Evolutionary conservation across 257 asterid species (phyloP), one percentile per base, ranked within the genome.

Genomic region (Orobanche coerulescens): DNA sequence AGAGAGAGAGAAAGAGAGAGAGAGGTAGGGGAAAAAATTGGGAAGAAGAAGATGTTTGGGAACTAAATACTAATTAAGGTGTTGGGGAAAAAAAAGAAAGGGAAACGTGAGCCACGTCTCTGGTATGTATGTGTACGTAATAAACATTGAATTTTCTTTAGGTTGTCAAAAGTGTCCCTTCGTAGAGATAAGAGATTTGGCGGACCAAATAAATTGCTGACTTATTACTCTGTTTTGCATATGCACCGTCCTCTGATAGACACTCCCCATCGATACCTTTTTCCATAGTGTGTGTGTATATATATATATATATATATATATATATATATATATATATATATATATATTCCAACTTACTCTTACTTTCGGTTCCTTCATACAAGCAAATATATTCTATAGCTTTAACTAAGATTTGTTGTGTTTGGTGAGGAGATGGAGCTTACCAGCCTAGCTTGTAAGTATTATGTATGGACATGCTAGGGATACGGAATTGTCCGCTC

Each of bases 181-280:
- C 25, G n/a, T 52, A 23, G 54, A 23, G 52, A 4, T n/a, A n/a
- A n/a, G n/a, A 19, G 20, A 56, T 37, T 5, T 20, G 55, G 13
- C 19, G 36, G 61, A 6, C 22, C 9, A 22, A 23, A 37, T 56
- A 60, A 54, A 54, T 73, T 67, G 77, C 78, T 60, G 82, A 70
- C 71, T 70, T 60, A 58, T 61, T 67, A 62, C 76, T 71, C 69
- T 40, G 36, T 13, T 69, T 34, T 55, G 72, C 75, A 67, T 70
- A 77, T 70, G 84, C 73, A 63, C 71, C n/a, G n/a, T n/a, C 67
- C 73, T 65, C 66, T 79, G 81, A 72, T 55, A 9, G 71, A 1
- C 63, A 73, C 79, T 51, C 19, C 79, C 57, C 65, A 70, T 67
- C 76, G 67, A n/a, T 59, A 55, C 61, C 25, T 47, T 30, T n/a